Evolutionary conservation across 768 basidiomycete genomes (phyloP), one percentile per base, ranked within the genome.

Genomic region (Boletus edulis): DNA sequence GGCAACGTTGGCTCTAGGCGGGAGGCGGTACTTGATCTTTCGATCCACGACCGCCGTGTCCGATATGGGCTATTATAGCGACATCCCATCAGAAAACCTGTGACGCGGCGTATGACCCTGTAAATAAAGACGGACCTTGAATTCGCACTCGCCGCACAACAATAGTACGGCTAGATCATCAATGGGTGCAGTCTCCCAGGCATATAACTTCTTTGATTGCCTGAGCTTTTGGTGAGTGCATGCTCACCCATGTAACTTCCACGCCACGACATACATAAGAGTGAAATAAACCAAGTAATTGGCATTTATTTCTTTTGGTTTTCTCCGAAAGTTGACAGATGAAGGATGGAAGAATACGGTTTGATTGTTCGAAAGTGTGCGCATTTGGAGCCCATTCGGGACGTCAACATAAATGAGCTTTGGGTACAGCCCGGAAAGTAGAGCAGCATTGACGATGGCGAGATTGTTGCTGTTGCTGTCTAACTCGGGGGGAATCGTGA

Each of bases 161-260:
- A 98, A 75, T 27, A 92, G 65, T 49, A 98, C 69, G 5, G 91
- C 83, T 27, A 90, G 70, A 61, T 96, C 91, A 58, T 97, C 91
- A 9, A 91, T 82, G 6, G 94, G 91, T 7, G 91, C 86, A 0
- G 89, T 93, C 71, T 98, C 96, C 94, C 94, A 97, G 17, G 82
- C 90, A 71, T 92, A 96, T 27, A 95, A 72, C 68, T 85, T 93
- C 73, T 93, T 97, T 8, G 94, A 95, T 66, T 94, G 93, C 92
- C 94, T 94, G 50, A 44, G 56, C 32, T 48, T 42, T 24, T 24
- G 12, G 44, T 61, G 40, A 60, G 56, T n/a, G n/a, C 20, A 64
- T 14, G 5, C 22, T 45, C 22, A 31, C 22, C 5, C 18, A 52
- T 38, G 24, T 5, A 22, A 20, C 17, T 7, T 7, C 13, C 22